Percentiles rank a stretch among this genome's conserved stretches.
phyloP scores from a whole-genome alignment of 1,284 basidiomycete genomes.

The Meripilus lineatus region DNA sequence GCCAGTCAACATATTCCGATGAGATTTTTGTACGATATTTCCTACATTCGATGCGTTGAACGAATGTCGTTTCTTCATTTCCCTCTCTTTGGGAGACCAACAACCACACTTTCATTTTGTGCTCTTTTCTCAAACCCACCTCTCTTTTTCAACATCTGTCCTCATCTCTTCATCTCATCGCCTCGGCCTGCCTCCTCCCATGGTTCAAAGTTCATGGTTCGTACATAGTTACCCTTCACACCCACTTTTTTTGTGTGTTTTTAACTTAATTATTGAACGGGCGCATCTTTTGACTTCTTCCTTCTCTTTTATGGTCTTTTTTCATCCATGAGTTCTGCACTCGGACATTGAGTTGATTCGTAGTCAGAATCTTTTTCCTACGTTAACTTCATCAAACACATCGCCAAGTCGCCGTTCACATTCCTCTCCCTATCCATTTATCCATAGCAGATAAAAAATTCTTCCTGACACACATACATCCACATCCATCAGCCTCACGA shows the following conservation, averaged over 20 bases:
- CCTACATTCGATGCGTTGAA: too few species aligned
- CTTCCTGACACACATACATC: too few species aligned
- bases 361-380: background rate
- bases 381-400: background rate
- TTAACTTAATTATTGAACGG: background rate
- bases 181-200: too few species aligned
- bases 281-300: background rate
- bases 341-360: background rate
- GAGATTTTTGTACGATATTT: constrained; percentile 22
- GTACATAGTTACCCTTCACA: too few species aligned
- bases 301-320: background rate
- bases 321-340: background rate
- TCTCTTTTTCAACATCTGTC: background rate
- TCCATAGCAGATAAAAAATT: too few species aligned
- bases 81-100: constrained; percentile 7
- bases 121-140: background rate
- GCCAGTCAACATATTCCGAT: too few species aligned
- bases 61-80: constrained; percentile 13
- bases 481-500: too few species aligned
- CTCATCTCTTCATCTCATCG: background rate
- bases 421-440: too few species aligned
- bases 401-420: too few species aligned
- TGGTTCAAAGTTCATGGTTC: too few species aligned
- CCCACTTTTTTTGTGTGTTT: too few species aligned
- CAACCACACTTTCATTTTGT: constrained; percentile 19